phyloP scores from a whole-genome alignment of 257 asterid genomes.

The Prunella vulgaris region DNA sequence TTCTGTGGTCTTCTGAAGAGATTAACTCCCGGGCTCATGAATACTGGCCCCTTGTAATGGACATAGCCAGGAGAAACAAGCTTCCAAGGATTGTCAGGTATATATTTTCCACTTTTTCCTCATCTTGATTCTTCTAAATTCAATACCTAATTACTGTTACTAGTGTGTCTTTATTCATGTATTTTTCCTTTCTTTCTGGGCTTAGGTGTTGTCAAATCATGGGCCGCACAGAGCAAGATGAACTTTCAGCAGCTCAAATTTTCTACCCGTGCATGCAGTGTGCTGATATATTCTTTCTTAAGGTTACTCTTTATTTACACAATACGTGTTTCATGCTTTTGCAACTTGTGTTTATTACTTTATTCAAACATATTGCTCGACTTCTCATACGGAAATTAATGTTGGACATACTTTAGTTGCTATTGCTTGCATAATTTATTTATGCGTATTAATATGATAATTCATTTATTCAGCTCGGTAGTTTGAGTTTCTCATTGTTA shows the following conservation, averaged over 20 bases:
- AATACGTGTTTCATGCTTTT: not conserved
- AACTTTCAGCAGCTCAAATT: slow-evolving; percentile 76
- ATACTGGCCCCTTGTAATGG: slow-evolving; percentile 93
- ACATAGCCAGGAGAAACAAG: slow-evolving; percentile 72
- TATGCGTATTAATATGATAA: not conserved
- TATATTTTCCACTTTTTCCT: not conserved
- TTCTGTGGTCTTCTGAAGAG: slow-evolving; percentile 90
- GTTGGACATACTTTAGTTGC: not conserved
- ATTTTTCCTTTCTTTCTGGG: not conserved
- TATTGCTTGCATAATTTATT: not conserved
- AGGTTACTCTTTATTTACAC: slow-evolving; percentile 36
- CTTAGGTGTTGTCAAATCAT: slow-evolving; percentile 76
- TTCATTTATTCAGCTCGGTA: not conserved
- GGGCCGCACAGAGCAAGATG: slow-evolving; percentile 87
- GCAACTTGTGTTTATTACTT: not conserved
- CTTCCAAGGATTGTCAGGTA: slow-evolving; percentile 76
- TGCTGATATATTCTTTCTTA: slow-evolving; percentile 80
- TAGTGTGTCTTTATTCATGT: no score
- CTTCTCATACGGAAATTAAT: not conserved
- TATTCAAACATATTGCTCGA: not conserved
- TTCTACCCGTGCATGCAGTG: slow-evolving; percentile 95
- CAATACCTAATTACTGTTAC: no score
- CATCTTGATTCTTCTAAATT: not conserved
- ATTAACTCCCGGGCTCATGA: slow-evolving; percentile 65
- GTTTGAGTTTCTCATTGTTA: not conserved